Percentiles rank a stretch among this genome's conserved stretches.
Conservation (phyloP, 2,329 filamentous ascomycete genomes). For the Cytospora chrysosperma region DNA sequence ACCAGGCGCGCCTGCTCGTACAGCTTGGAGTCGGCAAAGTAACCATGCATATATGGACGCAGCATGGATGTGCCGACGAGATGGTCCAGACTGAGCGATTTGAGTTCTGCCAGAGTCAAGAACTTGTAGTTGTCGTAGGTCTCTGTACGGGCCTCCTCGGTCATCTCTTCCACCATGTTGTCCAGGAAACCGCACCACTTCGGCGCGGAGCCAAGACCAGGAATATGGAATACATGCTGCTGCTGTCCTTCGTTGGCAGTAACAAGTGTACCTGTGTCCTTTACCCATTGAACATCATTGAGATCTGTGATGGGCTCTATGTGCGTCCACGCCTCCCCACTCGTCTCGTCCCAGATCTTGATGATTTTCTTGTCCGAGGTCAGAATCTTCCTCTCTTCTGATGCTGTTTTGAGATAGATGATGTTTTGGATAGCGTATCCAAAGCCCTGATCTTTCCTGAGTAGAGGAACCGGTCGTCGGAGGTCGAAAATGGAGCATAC, state of each 20-base stretch:
- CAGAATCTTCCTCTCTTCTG: constrained; percentile 81
- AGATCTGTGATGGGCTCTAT: constrained; percentile 94
- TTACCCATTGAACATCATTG: constrained; percentile 91
- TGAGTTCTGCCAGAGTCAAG: constrained; percentile 82
- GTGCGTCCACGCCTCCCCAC: constrained; percentile 88
- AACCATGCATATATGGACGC: constrained; percentile 97
- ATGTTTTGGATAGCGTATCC: constrained; percentile 89
- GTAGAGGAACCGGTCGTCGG: constrained; percentile 77
- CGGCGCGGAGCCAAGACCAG: constrained; percentile 87
- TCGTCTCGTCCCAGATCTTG: constrained; percentile 88
- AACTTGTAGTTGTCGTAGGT: constrained; percentile 99
- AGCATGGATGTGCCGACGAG: constrained; percentile 86
- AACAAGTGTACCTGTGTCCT: constrained; percentile 88
- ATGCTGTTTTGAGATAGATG: constrained; percentile 67
- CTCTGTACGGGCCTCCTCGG: constrained; percentile 73
- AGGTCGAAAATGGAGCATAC: constrained; percentile 90
- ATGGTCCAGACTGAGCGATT: constrained; percentile 81
- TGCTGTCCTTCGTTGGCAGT: constrained; percentile 96
- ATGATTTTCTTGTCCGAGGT: constrained; percentile 94
- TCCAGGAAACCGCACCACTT: constrained; percentile 97
- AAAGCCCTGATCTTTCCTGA: constrained; percentile 95
- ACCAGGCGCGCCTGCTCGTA: constrained; percentile 95
- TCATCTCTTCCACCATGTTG: constrained; percentile 98
- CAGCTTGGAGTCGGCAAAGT: constrained; percentile 91
- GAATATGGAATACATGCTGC: constrained; percentile 93